phyloP scores from a whole-genome alignment of 331 rosid genomes.

The Prunus yedoensis region DNA sequence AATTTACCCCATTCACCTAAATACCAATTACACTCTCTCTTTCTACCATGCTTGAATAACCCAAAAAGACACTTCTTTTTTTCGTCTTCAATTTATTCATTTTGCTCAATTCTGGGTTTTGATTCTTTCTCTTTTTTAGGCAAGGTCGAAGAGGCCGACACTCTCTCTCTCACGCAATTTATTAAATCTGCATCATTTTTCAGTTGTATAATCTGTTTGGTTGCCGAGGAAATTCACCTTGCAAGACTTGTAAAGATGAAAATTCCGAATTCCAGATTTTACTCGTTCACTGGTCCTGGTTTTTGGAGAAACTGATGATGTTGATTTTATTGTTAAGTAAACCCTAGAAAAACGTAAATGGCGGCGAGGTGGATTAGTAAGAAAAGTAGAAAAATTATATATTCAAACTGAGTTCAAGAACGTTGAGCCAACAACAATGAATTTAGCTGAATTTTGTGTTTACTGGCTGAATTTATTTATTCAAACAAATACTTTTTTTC shows the following conservation, averaged over 20 bases:
- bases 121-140: too few relatives aligned
- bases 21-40: too few relatives aligned
- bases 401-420: not conserved
- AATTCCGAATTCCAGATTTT: not conserved
- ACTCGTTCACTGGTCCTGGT: not conserved
- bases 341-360: not conserved
- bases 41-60: too few relatives aligned
- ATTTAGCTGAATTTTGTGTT: not conserved
- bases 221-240: slow-evolving; percentile 1
- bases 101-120: too few relatives aligned
- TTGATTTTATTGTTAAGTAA: not conserved
- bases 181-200: not conserved
- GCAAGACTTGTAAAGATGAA: too few relatives aligned
- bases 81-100: too few relatives aligned
- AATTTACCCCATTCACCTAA: too few relatives aligned
- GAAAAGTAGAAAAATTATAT: not conserved
- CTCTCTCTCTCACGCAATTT: not conserved
- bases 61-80: too few relatives aligned
- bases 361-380: not conserved
- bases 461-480: not conserved
- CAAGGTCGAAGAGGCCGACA: not conserved
- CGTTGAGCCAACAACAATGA: not conserved
- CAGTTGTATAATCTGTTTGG: not conserved
- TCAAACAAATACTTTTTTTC: not conserved
- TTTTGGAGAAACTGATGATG: not conserved